Evolutionary conservation across 2,329 filamentous ascomycete genomes (phyloP).

Genomic region (Botrytis medusae): DNA sequence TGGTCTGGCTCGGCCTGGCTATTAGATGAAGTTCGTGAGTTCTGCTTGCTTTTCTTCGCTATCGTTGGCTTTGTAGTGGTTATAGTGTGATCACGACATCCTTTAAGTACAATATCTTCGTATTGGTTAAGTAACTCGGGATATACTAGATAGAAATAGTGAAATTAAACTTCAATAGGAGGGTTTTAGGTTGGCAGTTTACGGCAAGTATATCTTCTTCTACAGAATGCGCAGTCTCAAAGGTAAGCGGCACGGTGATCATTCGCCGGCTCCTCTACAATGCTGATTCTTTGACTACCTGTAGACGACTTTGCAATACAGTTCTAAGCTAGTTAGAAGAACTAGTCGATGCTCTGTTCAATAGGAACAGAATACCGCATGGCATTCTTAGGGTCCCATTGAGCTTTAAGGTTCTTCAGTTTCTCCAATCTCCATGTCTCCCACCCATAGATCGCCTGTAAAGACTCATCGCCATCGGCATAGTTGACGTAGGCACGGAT

Average conservation of each 20-base stretch:
- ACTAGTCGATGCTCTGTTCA: not conserved
- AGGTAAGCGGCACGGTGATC: not conserved
- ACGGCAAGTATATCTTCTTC: not conserved
- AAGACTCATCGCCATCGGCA: constrained; percentile 48
- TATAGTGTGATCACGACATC: not conserved
- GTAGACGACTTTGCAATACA: not conserved
- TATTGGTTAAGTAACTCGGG: not conserved
- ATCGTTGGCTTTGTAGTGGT: not conserved
- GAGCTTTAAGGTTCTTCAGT: constrained; percentile 47
- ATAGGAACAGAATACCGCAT: constrained; percentile 45
- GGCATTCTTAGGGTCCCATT: constrained; percentile 48
- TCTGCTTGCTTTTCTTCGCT: not conserved
- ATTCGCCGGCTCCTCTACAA: not conserved
- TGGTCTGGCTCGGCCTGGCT: not conserved
- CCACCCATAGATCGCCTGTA: constrained; percentile 47
- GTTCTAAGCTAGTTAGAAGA: not conserved
- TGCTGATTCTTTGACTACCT: not conserved
- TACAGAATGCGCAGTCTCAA: not conserved
- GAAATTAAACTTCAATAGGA: not conserved
- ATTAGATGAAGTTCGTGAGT: not conserved
- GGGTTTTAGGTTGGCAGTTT: not conserved
- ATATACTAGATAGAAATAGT: not conserved
- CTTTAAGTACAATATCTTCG: not conserved
- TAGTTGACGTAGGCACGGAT: constrained; percentile 49
- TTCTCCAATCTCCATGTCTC: constrained; percentile 50